Base-by-base conservation (phyloP, 1,284 basidiomycete species). In the Fomes fomentarius region DNA sequence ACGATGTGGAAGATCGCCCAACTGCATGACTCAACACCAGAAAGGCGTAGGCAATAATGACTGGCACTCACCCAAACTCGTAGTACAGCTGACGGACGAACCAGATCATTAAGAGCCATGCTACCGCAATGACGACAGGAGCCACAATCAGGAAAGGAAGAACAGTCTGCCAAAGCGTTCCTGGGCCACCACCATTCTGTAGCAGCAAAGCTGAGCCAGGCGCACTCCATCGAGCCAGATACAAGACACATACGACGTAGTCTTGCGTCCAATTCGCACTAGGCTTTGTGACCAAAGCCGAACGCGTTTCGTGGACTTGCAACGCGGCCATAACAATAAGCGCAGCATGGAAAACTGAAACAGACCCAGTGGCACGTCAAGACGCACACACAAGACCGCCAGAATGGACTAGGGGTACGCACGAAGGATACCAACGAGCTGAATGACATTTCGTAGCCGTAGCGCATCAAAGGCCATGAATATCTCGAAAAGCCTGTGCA, bases 381-480 rank as follows among this genome's bases (percentile, higher is more conserved):
- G 17, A 19, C 14, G 26, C n/a, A n/a, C n/a, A n/a, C n/a, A n/a
- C n/a, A n/a, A n/a, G n/a, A n/a, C n/a, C n/a, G n/a, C n/a, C n/a
- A 22, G 24, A 37, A 19, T 15, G 38, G 19, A 12, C 15, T 22
- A 30, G 17, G 28, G 47, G 7, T 22, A 71, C 81, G 50, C 66
- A 90, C 89, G 58, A 45, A 90, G 75, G 49, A 93, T 83, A 37
- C 90, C 90, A 15, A 87, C 66, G 4, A 93, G 73, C 66, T 93
- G 90, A 42, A 93, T 88, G 57, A 87, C 77, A 66, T 91, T 93
- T 51, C 91, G 82, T 60, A 85, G 63, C 34, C 86, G 79, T 37
- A 93, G 75, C 15, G 89, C 89, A 74, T 91, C 89, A 58, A 84
- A 82, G 2, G 85, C 84, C 81, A 91, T 87, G 57, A 84, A 70